A percentile compares a stretch with the other conserved stretches of the same genome.
Evolutionary conservation across 768 basidiomycete genomes (phyloP).

Genomic region (Russula emetica): DNA sequence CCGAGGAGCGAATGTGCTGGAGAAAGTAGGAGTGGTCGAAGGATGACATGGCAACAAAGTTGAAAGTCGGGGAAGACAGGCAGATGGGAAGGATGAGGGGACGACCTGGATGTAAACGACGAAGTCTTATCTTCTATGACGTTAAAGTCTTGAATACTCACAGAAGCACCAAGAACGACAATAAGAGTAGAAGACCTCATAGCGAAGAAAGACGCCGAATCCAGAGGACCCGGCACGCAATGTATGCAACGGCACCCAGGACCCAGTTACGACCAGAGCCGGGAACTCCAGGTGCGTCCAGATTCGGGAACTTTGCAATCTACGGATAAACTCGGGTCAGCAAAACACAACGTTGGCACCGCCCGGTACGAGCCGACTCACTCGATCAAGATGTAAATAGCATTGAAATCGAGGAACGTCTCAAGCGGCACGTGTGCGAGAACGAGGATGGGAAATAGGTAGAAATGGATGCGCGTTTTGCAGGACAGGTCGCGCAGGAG

Average conservation of each 20-base stretch:
- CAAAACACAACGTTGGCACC: slow-evolving; percentile 3
- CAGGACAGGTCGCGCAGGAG: slow-evolving; percentile 58
- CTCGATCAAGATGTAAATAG: slow-evolving; percentile 70
- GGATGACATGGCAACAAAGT: slow-evolving; percentile 69
- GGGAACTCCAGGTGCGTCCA: slow-evolving; percentile 59
- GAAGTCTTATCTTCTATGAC: slow-evolving; percentile 4
- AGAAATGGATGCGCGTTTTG: slow-evolving; percentile 46
- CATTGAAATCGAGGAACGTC: slow-evolving; percentile 87
- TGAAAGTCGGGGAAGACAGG: slow-evolving; percentile 73
- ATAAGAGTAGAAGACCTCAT: slow-evolving; percentile 75
- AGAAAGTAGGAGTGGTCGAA: slow-evolving; percentile 84
- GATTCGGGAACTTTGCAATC: slow-evolving; percentile 72
- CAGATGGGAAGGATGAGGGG: slow-evolving; percentile 81
- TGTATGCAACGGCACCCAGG: slow-evolving; percentile 77
- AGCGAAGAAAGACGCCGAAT: slow-evolving; percentile 71
- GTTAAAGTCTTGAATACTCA: slow-evolving; percentile 43
- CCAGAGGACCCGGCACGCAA: slow-evolving; percentile 75
- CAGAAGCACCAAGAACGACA: slow-evolving; percentile 72
- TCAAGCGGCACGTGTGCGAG: slow-evolving; percentile 72
- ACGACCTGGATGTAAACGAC: slow-evolving; percentile 51
- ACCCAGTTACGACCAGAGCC: slow-evolving; percentile 78
- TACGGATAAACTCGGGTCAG: slow-evolving; percentile 32
- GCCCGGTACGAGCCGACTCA: too few relatives aligned
- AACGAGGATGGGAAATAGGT: slow-evolving; percentile 59
- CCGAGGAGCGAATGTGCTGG: slow-evolving; percentile 68